Evolutionary conservation across 192 early-diverging fungal genomes (phyloP).

Genomic region (Gaertneriomyces semiglobifer): DNA sequence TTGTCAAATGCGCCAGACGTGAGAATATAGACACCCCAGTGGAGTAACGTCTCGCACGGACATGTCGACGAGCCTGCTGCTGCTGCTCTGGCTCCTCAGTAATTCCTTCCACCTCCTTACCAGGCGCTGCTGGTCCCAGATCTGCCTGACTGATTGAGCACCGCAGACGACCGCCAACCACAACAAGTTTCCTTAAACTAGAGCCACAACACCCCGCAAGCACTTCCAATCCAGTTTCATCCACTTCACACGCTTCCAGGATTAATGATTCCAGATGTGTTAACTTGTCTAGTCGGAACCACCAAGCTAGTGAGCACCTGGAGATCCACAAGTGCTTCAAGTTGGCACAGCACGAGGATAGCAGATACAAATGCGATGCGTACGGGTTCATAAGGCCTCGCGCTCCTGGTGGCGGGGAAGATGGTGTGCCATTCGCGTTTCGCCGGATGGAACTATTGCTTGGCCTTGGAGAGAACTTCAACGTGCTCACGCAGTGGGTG

Average conservation of each 20-base stretch:
- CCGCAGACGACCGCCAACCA: slow-evolving; percentile 14
- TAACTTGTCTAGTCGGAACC: slow-evolving; percentile 39
- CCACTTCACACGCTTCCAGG: slow-evolving; percentile 39
- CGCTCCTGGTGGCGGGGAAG: background rate
- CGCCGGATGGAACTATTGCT: no score
- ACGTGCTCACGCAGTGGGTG: no score
- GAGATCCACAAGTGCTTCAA: slow-evolving; percentile 13
- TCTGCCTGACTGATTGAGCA: no score
- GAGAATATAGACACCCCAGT: no score
- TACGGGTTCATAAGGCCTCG: slow-evolving; percentile 28
- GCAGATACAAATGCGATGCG: slow-evolving; percentile 30
- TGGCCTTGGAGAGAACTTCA: no score
- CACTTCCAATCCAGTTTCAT: slow-evolving; percentile 39
- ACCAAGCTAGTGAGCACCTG: slow-evolving; percentile 40
- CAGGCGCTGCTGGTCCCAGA: no score
- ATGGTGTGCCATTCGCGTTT: no score
- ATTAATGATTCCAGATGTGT: slow-evolving; percentile 21
- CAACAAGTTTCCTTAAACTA: background rate
- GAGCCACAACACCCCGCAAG: slow-evolving; percentile 28
- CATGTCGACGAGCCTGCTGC: no score
- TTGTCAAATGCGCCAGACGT: no score
- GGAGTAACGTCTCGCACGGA: no score
- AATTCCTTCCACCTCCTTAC: no score
- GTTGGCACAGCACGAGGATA: slow-evolving; percentile 22
- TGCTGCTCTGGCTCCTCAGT: no score